phyloP scores from a whole-genome alignment of 2,329 filamentous ascomycete species.

The Pseudogymnoascus sp. region DNA sequence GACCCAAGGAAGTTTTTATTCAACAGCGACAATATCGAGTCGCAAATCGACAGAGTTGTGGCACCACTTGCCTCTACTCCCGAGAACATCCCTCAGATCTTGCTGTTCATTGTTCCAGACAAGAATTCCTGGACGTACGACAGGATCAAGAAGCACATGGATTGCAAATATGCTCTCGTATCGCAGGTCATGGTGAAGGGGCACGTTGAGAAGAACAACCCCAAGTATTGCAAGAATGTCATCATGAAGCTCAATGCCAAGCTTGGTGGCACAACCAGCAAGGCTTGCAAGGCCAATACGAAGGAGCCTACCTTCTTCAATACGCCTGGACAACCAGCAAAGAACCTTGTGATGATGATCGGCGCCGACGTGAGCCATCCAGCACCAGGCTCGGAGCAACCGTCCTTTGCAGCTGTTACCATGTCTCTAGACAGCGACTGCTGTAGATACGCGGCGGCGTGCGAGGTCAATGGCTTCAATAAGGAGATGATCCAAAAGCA shows the following conservation, averaged over 20 bases:
- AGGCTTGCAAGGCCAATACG: conserved; percentile 18
- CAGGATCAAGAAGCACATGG: conserved; percentile 79
- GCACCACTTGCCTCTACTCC: not conserved
- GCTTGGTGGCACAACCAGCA: conserved; percentile 70
- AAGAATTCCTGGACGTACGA: conserved; percentile 68
- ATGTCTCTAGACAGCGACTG: conserved; percentile 66
- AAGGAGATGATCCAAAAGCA: conserved; percentile 59
- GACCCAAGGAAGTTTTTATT: not conserved
- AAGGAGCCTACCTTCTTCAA: conserved; percentile 1
- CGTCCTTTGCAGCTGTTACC: conserved; percentile 83
- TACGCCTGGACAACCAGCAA: not conserved
- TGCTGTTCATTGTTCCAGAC: conserved; percentile 69
- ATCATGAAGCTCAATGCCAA: conserved; percentile 97
- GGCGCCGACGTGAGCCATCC: conserved; percentile 88
- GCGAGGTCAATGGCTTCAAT: conserved; percentile 75
- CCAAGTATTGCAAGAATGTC: conserved; percentile 89
- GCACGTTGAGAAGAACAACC: conserved; percentile 61
- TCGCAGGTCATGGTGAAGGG: conserved; percentile 71
- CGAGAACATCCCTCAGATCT: conserved; percentile 51
- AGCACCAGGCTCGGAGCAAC: conserved; percentile 53
- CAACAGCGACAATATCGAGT: conserved; percentile 7
- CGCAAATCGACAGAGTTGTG: not conserved
- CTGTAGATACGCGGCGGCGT: conserved; percentile 69
- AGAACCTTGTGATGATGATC: conserved; percentile 59
- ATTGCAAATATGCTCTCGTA: conserved; percentile 75